A percentile compares a stretch with the other conserved stretches of the same genome.
phyloP scores from a whole-genome alignment of 73 alveolate genomes.

The Symbiodinium pilosum region DNA sequence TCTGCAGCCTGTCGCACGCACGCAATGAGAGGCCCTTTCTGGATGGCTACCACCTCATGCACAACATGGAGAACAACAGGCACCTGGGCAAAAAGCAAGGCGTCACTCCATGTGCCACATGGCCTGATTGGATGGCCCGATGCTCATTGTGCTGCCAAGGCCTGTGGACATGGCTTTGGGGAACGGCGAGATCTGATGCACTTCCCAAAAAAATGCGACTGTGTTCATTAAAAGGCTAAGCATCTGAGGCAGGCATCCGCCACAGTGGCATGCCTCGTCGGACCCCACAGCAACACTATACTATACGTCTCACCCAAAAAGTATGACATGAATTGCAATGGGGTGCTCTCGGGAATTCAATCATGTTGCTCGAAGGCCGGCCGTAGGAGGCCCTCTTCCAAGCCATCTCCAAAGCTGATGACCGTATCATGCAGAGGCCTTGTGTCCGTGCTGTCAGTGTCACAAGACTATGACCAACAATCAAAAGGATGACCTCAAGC shows the following conservation, averaged over 20 bases:
- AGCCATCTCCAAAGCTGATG: slow-evolving; percentile 77
- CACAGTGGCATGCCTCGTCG: slow-evolving; percentile 39
- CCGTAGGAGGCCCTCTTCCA: slow-evolving; percentile 54
- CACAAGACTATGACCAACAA: background rate
- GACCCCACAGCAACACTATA: background rate
- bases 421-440: slow-evolving; percentile 75
- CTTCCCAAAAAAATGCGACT: too few species aligned
- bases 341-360: background rate
- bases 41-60: slow-evolving; percentile 53
- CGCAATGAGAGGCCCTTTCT: slow-evolving; percentile 50
- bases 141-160: slow-evolving; percentile 67
- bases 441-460: background rate
- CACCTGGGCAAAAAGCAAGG: too few species aligned
- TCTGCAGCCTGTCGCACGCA: slow-evolving; percentile 61
- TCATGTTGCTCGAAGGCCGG: slow-evolving; percentile 50
- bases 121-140: slow-evolving; percentile 74
- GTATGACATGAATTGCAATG: background rate
- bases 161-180: too few species aligned
- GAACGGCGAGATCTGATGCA: too few species aligned
- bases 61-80: background rate
- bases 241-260: slow-evolving; percentile 69
- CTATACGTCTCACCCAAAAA: too few species aligned
- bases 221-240: too few species aligned
- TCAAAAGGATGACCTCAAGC: background rate
- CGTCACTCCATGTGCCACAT: too few species aligned